Base-by-base conservation (phyloP, 257 asterid genomes). In the Nicotiana tabacum region DNA sequence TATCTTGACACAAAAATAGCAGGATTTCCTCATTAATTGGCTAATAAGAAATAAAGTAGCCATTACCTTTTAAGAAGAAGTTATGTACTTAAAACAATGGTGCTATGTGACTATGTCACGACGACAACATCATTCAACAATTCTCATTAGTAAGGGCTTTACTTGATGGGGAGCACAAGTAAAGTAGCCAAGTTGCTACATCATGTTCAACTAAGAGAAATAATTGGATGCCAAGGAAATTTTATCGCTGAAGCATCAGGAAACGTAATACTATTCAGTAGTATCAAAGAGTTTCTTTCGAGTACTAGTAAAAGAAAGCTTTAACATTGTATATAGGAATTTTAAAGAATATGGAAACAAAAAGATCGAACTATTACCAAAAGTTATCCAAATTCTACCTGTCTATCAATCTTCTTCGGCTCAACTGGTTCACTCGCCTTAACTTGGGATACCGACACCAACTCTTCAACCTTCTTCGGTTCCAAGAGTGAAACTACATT, bases 361-460 rank as follows among this genome's bases (percentile, higher is more conserved):
- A 48, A 74, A 7, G 21, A 27, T 24, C 4, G 1, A 74, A 48
- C 13, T 30, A 13, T 1, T 1, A 66, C 17, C 8, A 66, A 32
- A 65, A 32, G 43, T 3, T 16, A 33, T 35, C 29, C 48, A 9
- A 74, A 27, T 48, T 74, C 43, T 89, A 96, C 99, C 98, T 96
- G 97, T 88, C 97, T 92, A 89, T 94, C 97, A 13, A 91, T 83
- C 78, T 84, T 89, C 89, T 90, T 89, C 11, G 83, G 92, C 86
- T 82, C 89, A 83, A 86, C 78, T 0, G 90, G 87, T 78, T 90
- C 90, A 70, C 89, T 93, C 21, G 81, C 66, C 89, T 87, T 91
- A 48, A 78, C 88, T 66, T 87, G 88, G 81, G 82, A 90, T 48
- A 77, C 6, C 12, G 92, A 55, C 0, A 88, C 81, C 24, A 83